These are phyloP conservation scores for Colletotrichum liaoningense DNA, from an alignment of 2,329 filamentous ascomycete species.

Conservation along the genomic window DNA sequence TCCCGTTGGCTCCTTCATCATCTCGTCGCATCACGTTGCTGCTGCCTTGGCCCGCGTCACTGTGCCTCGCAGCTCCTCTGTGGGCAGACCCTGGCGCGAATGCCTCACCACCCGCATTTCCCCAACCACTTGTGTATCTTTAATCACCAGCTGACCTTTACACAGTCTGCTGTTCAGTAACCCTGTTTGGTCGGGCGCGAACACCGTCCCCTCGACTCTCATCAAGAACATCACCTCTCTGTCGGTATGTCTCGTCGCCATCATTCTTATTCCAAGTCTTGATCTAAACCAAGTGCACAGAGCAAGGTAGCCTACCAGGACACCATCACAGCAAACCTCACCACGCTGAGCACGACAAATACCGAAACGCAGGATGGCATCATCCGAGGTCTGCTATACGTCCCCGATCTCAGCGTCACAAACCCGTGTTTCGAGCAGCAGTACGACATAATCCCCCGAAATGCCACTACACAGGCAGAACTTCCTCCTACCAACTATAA, in stretches of 20 bases:
- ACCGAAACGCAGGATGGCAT: constrained; percentile 68
- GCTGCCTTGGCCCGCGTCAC: not conserved
- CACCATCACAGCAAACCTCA: constrained; percentile 69
- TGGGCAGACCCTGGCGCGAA: constrained; percentile 9
- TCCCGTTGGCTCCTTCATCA: not conserved
- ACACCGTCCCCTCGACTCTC: constrained; percentile 63
- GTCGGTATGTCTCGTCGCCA: constrained; percentile 55
- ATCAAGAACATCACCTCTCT: constrained; percentile 68
- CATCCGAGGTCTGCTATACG: constrained; percentile 85
- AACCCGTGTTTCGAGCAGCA: constrained; percentile 74
- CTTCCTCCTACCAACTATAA: constrained; percentile 77
- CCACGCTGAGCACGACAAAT: constrained; percentile 79
- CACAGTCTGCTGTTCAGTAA: constrained; percentile 70
- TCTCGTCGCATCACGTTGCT: not conserved
- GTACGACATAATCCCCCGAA: constrained; percentile 75
- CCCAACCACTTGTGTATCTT: constrained; percentile 22
- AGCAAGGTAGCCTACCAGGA: constrained; percentile 63
- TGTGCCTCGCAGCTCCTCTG: constrained; percentile 22
- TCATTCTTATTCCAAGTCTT: not conserved
- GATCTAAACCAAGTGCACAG: constrained; percentile 37
- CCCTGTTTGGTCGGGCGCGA: constrained; percentile 63
- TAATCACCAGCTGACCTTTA: not conserved
- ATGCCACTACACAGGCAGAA: constrained; percentile 79
- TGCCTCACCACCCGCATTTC: constrained; percentile 1
- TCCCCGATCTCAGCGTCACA: constrained; percentile 73